A percentile compares a stretch with the other conserved stretches of the same genome.
Evolutionary conservation across 129 eudicot species (phyloP).

Genomic region (Escallonia rubra): DNA sequence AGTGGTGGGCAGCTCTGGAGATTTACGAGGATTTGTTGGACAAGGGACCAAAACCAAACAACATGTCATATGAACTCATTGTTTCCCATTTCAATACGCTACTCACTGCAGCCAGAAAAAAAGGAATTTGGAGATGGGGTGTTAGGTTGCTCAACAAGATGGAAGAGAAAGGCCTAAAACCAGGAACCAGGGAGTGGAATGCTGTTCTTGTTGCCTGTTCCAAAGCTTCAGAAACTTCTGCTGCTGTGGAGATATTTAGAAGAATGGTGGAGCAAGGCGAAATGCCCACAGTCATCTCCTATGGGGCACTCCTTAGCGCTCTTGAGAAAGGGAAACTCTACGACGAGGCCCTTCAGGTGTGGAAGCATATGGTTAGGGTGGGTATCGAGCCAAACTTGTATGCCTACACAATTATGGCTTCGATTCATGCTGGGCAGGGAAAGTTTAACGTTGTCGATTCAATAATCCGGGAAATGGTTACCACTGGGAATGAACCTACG

Average conservation of each 20-base stretch:
- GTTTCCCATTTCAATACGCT: constrained; percentile 81
- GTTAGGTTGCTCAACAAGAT: constrained; percentile 71
- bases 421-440: constrained; percentile 72
- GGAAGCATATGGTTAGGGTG: constrained; percentile 78
- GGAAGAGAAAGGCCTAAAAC: constrained; percentile 88
- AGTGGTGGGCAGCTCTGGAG: constrained; percentile 99
- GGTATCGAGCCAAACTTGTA: constrained; percentile 73
- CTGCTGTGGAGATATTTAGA: constrained; percentile 69
- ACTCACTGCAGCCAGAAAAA: constrained; percentile 62
- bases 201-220: constrained; percentile 95
- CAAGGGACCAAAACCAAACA: constrained; percentile 81
- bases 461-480: constrained; percentile 62
- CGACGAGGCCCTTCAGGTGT: constrained; percentile 67
- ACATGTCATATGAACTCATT: constrained; percentile 80
- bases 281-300: constrained; percentile 80
- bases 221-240: constrained; percentile 77
- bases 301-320: constrained; percentile 89
- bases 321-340: constrained; percentile 86
- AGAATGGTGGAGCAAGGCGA: constrained; percentile 87
- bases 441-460: constrained; percentile 56
- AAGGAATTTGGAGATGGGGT: constrained; percentile 95
- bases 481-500: constrained; percentile 42
- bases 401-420: constrained; percentile 92
- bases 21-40: constrained; percentile 86
- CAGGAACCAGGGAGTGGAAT: constrained; percentile 89